Evolutionary conservation across 176 grass and related monocot species (phyloP).

Genomic region (Ananas comosus): DNA sequence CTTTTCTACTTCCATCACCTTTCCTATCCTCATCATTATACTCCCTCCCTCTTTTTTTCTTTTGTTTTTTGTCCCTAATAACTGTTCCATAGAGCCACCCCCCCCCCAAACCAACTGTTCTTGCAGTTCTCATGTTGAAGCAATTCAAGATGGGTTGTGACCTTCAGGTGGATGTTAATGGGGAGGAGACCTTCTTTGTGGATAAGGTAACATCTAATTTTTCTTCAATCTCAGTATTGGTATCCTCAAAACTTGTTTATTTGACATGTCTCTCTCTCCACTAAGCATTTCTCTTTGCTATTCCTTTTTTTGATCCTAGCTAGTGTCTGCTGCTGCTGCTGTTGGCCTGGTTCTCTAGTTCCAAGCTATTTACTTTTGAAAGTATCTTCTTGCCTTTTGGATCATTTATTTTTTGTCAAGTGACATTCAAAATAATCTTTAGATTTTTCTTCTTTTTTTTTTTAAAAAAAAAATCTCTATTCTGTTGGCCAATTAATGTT

Average conservation of each 20-base stretch:
- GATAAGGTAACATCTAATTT: slow-evolving; percentile 40
- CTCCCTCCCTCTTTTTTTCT: slow-evolving; percentile 17
- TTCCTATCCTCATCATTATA: slow-evolving; percentile 41
- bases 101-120: background rate
- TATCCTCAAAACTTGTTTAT: background rate
- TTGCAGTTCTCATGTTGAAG: background rate
- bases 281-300: no score
- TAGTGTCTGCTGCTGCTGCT: no score
- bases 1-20: slow-evolving; percentile 24
- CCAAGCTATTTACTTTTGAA: no score
- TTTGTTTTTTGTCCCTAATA: slow-evolving; percentile 20
- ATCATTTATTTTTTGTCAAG: no score
- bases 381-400: no score
- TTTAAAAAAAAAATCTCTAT: background rate
- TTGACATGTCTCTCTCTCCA: background rate
- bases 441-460: background rate
- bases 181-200: slow-evolving; percentile 67
- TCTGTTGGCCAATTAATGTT: slow-evolving; percentile 3
- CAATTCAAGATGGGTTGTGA: slow-evolving; percentile 38
- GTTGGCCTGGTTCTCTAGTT: no score
- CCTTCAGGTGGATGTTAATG: slow-evolving; percentile 85
- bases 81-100: background rate
- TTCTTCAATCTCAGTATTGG: slow-evolving; percentile 1
- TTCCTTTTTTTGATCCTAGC: no score
- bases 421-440: background rate